Conservation (phyloP, 768 basidiomycete genomes). For the Coprinellus aureogranulatus region DNA sequence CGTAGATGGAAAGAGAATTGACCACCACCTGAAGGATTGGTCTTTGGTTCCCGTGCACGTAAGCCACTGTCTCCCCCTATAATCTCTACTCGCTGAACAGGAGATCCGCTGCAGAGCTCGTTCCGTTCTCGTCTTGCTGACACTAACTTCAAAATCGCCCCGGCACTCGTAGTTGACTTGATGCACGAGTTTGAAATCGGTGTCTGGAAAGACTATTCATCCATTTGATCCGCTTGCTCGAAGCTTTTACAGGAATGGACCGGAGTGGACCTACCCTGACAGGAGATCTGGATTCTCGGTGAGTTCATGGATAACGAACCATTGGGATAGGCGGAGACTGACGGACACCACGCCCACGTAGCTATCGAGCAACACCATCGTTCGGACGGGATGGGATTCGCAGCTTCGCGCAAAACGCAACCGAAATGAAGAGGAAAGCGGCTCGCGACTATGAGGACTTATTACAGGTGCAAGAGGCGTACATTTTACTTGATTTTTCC, state of each 20-base stretch:
- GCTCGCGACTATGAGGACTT: slow-evolving; percentile 38
- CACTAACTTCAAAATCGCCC: slow-evolving; percentile 19
- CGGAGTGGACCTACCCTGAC: neutral
- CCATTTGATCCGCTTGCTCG: neutral
- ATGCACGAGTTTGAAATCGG: slow-evolving; percentile 40
- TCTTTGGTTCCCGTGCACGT: slow-evolving; percentile 13
- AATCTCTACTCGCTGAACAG: too few species aligned
- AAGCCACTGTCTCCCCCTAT: neutral
- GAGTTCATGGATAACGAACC: neutral
- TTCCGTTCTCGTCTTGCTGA: neutral
- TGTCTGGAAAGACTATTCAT: slow-evolving; percentile 8
- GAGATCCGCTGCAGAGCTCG: neutral
- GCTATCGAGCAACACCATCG: slow-evolving; percentile 8
- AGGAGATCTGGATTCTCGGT: neutral
- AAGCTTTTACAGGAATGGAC: neutral
- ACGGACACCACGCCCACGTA: too few species aligned
- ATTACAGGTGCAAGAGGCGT: slow-evolving; percentile 38
- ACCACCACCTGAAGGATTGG: slow-evolving; percentile 9
- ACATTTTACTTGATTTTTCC: too few species aligned
- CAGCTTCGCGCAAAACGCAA: slow-evolving; percentile 25
- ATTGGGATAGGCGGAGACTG: neutral
- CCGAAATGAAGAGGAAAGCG: slow-evolving; percentile 28
- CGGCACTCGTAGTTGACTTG: slow-evolving; percentile 28
- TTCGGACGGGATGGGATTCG: slow-evolving; percentile 35
- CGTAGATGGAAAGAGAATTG: slow-evolving; percentile 12